These are phyloP conservation scores for Pichia sp. DNA, from an alignment of 1,139 yeast species.

Conservation along the genomic window DNA sequence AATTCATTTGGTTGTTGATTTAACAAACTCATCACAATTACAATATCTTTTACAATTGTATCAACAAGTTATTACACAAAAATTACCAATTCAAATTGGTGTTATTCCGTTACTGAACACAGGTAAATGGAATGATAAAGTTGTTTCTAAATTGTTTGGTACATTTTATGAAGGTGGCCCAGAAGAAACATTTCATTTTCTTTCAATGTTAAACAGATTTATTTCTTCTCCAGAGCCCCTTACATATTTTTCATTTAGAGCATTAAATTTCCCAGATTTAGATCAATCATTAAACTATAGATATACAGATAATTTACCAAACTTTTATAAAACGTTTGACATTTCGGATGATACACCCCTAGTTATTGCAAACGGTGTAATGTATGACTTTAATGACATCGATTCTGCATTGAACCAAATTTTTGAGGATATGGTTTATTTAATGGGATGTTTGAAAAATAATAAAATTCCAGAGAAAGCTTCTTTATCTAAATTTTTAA, in stretches of 20 bases:
- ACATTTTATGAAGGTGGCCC: slow-evolving; percentile 27
- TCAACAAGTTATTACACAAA: slow-evolving; percentile 46
- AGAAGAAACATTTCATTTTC: slow-evolving; percentile 21
- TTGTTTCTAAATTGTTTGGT: slow-evolving; percentile 32
- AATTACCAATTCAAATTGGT: slow-evolving; percentile 77
- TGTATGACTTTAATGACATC: slow-evolving; percentile 35
- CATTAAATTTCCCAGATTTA: slow-evolving; percentile 13
- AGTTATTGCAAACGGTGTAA: slow-evolving; percentile 68
- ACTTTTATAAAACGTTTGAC: slow-evolving; percentile 31
- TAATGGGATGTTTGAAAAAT: slow-evolving; percentile 27
- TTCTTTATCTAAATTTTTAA: slow-evolving; percentile 21
- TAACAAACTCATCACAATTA: slow-evolving; percentile 46
- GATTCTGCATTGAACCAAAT: slow-evolving; percentile 33
- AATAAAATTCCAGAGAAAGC: slow-evolving; percentile 28
- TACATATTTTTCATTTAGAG: slow-evolving; percentile 9
- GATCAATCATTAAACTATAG: slow-evolving; percentile 5
- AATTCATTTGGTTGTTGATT: slow-evolving; percentile 61
- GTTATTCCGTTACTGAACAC: slow-evolving; percentile 50
- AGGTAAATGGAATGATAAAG: slow-evolving; percentile 19
- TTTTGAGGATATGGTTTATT: slow-evolving; percentile 30
- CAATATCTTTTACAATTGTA: slow-evolving; percentile 43
- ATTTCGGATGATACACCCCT: slow-evolving; percentile 33
- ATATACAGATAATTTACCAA: slow-evolving; percentile 25
- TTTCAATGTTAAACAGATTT: slow-evolving; percentile 19
- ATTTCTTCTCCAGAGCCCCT: slow-evolving; percentile 10